phyloP scores from a whole-genome alignment of 1,284 basidiomycete species.

The Fomes fomentarius region DNA sequence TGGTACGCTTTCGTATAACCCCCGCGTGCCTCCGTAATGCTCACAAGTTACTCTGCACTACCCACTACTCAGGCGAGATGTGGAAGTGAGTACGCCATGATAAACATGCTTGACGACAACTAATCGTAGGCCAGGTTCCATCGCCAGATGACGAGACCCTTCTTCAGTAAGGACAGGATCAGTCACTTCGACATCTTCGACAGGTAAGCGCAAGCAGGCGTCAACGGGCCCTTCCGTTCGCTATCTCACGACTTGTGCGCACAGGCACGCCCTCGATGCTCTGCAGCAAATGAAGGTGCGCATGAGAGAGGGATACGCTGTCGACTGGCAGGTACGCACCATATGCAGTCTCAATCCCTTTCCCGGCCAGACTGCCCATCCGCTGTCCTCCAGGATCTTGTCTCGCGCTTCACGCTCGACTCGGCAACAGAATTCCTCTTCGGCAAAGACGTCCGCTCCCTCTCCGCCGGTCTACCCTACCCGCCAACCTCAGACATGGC shows the following conservation, averaged over 20 bases:
- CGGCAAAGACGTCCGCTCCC: conserved; percentile 37
- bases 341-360: background rate
- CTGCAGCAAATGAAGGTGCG: conserved; percentile 38
- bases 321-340: conserved; percentile 52
- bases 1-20: no score
- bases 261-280: conserved; percentile 32
- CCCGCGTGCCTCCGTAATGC: no score
- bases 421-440: conserved; percentile 45
- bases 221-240: background rate
- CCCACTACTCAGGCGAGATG: conserved; percentile 30
- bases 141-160: conserved; percentile 54
- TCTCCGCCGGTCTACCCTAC: conserved; percentile 33
- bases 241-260: background rate
- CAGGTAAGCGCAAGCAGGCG: conserved; percentile 3
- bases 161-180: conserved; percentile 53
- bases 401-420: conserved; percentile 42
- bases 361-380: no score
- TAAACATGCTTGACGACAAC: background rate
- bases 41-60: no score
- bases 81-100: conserved; percentile 31
- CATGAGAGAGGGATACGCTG: conserved; percentile 43
- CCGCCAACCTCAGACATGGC: conserved; percentile 26
- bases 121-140: conserved; percentile 42
- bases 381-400: conserved; percentile 32
- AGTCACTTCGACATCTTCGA: conserved; percentile 56